phyloP scores from a whole-genome alignment of 352 stramenopile species.

The Thraustochytrium striatum region DNA sequence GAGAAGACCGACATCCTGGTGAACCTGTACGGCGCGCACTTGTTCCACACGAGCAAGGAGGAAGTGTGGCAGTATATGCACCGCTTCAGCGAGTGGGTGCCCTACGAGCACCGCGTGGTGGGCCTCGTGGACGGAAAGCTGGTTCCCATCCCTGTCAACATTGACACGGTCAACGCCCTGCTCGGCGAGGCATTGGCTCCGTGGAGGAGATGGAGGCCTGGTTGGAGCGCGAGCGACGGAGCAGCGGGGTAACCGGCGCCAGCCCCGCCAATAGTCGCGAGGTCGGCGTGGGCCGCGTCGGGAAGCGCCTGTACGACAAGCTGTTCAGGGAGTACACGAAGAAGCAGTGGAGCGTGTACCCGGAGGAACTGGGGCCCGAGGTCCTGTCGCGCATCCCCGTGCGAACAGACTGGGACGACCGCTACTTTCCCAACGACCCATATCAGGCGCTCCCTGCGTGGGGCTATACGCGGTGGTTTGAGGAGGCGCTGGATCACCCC shows the following conservation, averaged over 20 bases:
- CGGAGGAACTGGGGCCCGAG: constrained; percentile 60
- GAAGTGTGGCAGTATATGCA: constrained; percentile 68
- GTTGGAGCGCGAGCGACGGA: constrained; percentile 49
- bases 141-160: constrained; percentile 67
- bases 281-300: constrained; percentile 61
- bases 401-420: constrained; percentile 58
- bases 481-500: constrained; percentile 59
- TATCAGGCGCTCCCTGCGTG: constrained; percentile 58
- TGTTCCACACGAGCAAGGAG: constrained; percentile 64
- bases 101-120: constrained; percentile 64
- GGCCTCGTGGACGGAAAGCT: constrained; percentile 61
- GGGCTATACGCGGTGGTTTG: constrained; percentile 65
- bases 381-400: constrained; percentile 64
- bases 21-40: constrained; percentile 60
- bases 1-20: constrained; percentile 60
- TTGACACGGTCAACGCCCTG: constrained; percentile 66
- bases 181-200: constrained; percentile 59
- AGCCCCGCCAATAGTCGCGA: constrained; percentile 59
- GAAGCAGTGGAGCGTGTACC: constrained; percentile 67
- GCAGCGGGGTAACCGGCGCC: background rate
- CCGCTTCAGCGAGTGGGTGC: constrained; percentile 61
- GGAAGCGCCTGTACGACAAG: constrained; percentile 60
- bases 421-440: constrained; percentile 52
- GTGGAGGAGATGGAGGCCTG: constrained; percentile 63
- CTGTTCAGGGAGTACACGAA: constrained; percentile 61